A percentile compares a stretch with the other conserved stretches of the same genome.
phyloP scores from a whole-genome alignment of 768 basidiomycete genomes.

The Podaxis carcinomalis region DNA sequence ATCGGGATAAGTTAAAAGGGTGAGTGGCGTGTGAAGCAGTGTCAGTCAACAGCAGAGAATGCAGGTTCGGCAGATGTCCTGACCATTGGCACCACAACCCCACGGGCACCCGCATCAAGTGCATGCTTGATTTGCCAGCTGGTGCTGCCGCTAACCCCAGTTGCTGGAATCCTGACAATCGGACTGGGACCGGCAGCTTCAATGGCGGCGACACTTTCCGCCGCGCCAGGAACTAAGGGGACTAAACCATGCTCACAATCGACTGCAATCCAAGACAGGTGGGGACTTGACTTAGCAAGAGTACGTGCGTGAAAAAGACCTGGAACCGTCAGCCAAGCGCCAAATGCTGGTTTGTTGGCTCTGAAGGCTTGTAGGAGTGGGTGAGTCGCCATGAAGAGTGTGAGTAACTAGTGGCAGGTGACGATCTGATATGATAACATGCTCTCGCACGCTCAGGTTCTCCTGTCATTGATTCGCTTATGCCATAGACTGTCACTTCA shows the following conservation, averaged over 20 bases:
- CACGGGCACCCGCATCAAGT: slow-evolving; percentile 62
- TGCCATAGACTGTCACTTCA: no score
- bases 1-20: background rate
- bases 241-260: slow-evolving; percentile 70
- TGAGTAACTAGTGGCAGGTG: background rate
- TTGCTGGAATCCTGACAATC: slow-evolving; percentile 61
- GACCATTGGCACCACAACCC: slow-evolving; percentile 68
- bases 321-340: slow-evolving; percentile 61
- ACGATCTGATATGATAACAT: background rate
- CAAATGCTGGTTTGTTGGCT: slow-evolving; percentile 57
- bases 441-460: background rate
- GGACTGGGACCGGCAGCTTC: slow-evolving; percentile 49
- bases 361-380: slow-evolving; percentile 50
- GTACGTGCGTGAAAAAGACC: slow-evolving; percentile 56
- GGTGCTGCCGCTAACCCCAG: slow-evolving; percentile 49
- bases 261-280: slow-evolving; percentile 60
- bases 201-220: slow-evolving; percentile 53
- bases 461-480: background rate
- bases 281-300: slow-evolving; percentile 49
- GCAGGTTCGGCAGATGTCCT: slow-evolving; percentile 5
- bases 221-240: slow-evolving; percentile 49
- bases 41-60: background rate
- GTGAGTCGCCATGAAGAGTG: slow-evolving; percentile 44
- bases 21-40: background rate
- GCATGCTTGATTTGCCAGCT: slow-evolving; percentile 73